Evolutionary conservation across 768 basidiomycete genomes (phyloP), one percentile per base, ranked within the genome.

Genomic region (Boletus edulis): DNA sequence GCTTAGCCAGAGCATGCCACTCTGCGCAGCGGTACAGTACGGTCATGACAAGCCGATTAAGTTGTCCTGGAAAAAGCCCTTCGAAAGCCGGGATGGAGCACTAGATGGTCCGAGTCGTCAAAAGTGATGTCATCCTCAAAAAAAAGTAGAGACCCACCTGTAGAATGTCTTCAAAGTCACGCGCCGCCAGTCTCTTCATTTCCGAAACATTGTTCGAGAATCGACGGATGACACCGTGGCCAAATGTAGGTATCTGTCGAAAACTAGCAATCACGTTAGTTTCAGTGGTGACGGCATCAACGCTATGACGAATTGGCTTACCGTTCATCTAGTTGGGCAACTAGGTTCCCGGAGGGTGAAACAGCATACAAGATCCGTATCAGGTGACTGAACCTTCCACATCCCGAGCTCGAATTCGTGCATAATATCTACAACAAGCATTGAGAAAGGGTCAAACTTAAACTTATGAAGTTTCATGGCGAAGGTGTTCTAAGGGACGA

Each of bases 371-470:
- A 52, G 12, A 77, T 61, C 0, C 66, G 62, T 1, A 77, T 56
- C 0, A 77, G 58, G 45, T 78, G 76, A 0, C 59, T 63, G 38
- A 75, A 68, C 32, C 41, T 75, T 75, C 72, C 74, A 78, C 0
- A 69, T 69, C 0, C 76, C 75, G 0, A 76, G 62, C 24, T 24
- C 24, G 24, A 24, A 24, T 24, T 24, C 5, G 3, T 24, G 24
- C 24, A 24, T 24, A 24, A 77, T 38, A 49, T 78, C 76, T 0
- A 64, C 61, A 0, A 68, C 63, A 2, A 76, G 62, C 49, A 73
- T 67, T 0, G 2, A 17, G 51, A 60, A 73, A 5, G 62, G 38
- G 39, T 72, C 55, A 18, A 70, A 66, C 0, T 54, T 57, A 17
- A 61, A 51, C 6, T 29, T 13, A 1, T 39, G 37, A 3, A 72